These are phyloP conservation scores for Ogataea philodendri DNA, from an alignment of 805 yeast genomes.

Conservation along the genomic window DNA sequence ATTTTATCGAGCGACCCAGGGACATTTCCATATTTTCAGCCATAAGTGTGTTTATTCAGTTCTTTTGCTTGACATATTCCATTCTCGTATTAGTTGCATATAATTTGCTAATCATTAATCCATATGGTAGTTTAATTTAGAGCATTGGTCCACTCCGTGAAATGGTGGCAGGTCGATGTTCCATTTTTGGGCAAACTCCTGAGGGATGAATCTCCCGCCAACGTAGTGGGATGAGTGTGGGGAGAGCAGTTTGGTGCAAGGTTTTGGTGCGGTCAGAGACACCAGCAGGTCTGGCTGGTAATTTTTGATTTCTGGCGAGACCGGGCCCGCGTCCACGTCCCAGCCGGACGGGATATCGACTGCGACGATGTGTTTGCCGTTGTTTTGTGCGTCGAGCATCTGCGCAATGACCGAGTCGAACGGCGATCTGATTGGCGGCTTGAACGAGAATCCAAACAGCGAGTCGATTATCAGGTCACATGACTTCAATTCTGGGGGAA, in stretches of 20 bases:
- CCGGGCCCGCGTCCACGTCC: constrained; percentile 91
- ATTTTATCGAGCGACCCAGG: constrained; percentile 7
- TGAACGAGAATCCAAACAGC: constrained; percentile 89
- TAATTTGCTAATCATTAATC: constrained; percentile 18
- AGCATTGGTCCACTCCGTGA: constrained; percentile 55
- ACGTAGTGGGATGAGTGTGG: constrained; percentile 60
- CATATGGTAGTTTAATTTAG: constrained; percentile 21
- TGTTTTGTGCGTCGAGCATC: constrained; percentile 35
- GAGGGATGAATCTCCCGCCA: constrained; percentile 85
- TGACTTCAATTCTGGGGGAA: constrained; percentile 30
- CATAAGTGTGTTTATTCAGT: constrained; percentile 7
- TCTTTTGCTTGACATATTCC: constrained; percentile 15
- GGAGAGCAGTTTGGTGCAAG: constrained; percentile 59
- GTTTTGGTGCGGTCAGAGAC: constrained; percentile 92
- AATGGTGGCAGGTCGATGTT: constrained; percentile 65
- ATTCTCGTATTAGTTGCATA: constrained; percentile 12
- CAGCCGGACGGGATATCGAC: constrained; percentile 96
- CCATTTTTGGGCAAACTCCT: constrained; percentile 65
- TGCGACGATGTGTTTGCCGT: constrained; percentile 59
- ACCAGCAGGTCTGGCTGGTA: constrained; percentile 65
- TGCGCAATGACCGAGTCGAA: constrained; percentile 50
- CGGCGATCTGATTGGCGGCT: constrained; percentile 83
- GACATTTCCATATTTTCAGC: constrained; percentile 9
- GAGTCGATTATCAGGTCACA: constrained; percentile 69
- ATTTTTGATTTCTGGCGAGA: constrained; percentile 32